Percentiles rank a stretch among this genome's conserved stretches.
Conservation (phyloP, 2,329 filamentous ascomycete genomes). For the Camillea tinctor region DNA sequence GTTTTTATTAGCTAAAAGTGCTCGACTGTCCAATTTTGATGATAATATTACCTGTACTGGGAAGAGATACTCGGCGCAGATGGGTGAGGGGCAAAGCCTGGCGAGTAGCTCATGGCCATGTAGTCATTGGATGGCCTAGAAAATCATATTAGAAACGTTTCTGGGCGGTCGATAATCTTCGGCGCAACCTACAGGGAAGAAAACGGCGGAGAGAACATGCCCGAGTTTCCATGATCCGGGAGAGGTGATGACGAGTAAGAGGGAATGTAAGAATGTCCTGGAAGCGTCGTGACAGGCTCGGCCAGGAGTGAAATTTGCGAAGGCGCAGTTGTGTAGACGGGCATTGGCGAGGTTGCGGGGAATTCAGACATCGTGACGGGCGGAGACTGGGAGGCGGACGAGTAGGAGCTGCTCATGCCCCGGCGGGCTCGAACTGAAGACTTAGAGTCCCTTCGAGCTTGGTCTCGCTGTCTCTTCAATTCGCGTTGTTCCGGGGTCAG, state of each 20-base stretch:
- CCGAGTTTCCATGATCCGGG: conserved; percentile 38
- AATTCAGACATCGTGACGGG: conserved; percentile 44
- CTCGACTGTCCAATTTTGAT: background rate
- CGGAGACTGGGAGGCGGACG: conserved; percentile 37
- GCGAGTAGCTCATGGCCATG: conserved; percentile 45
- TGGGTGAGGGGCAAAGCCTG: conserved; percentile 32
- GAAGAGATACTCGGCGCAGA: conserved; percentile 31
- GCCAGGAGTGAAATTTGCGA: conserved; percentile 51
- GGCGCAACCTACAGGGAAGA: conserved; percentile 28
- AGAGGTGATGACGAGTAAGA: conserved; percentile 48
- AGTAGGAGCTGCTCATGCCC: conserved; percentile 44
- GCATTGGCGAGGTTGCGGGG: conserved; percentile 42
- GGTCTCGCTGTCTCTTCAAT: conserved; percentile 60
- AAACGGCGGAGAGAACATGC: conserved; percentile 31
- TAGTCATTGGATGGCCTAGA: conserved; percentile 37
- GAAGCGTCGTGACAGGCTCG: conserved; percentile 46
- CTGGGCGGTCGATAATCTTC: background rate
- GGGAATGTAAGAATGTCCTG: conserved; percentile 44
- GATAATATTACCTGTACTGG: conserved; percentile 40
- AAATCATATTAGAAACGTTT: conserved; percentile 23
- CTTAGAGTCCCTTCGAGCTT: conserved; percentile 58
- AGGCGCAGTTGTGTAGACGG: conserved; percentile 52
- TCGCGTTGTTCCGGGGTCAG: conserved; percentile 61
- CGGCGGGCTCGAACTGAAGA: conserved; percentile 50
- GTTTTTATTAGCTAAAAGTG: background rate